Conservation (phyloP, 2,329 filamentous ascomycete genomes). For the Trichoderma breve region DNA sequence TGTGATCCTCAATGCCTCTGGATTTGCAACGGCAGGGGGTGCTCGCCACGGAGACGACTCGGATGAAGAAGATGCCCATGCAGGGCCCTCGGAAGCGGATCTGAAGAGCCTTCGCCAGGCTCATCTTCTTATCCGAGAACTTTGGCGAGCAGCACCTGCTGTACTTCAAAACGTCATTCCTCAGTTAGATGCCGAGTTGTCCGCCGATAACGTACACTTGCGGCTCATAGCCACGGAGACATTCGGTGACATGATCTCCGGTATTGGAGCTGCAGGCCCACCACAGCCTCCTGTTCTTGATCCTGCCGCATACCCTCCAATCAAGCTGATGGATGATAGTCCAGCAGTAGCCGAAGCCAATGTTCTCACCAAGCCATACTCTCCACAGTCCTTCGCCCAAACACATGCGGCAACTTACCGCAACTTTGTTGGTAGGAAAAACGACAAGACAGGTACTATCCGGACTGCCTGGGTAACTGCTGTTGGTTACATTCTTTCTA, state of each 20-base stretch:
- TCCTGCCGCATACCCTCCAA: conserved; percentile 79
- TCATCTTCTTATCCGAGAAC: conserved; percentile 81
- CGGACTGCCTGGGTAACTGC: conserved; percentile 83
- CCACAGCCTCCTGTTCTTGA: conserved; percentile 71
- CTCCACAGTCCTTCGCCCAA: conserved; percentile 85
- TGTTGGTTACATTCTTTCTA: conserved; percentile 82
- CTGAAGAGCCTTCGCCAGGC: conserved; percentile 86
- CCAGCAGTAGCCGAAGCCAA: conserved; percentile 47
- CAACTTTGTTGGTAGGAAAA: conserved; percentile 77
- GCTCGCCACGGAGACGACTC: conserved; percentile 61
- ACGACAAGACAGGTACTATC: conserved; percentile 82
- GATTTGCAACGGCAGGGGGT: conserved; percentile 53
- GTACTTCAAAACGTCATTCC: conserved; percentile 92
- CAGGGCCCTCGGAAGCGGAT: conserved; percentile 75
- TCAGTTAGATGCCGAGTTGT: conserved; percentile 87
- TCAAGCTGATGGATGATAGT: conserved; percentile 59
- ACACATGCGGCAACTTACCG: conserved; percentile 76
- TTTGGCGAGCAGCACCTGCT: conserved; percentile 87
- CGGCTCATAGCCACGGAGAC: conserved; percentile 89
- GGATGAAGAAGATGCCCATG: conserved; percentile 59
- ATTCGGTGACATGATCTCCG: conserved; percentile 89
- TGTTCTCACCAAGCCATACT: conserved; percentile 77
- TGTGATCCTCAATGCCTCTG: conserved; percentile 85
- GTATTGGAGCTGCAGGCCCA: conserved; percentile 86
- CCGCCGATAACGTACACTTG: conserved; percentile 83